A percentile compares a stretch with the other conserved stretches of the same genome.
phyloP scores from a whole-genome alignment of 257 asterid species.

The Solanum pinnatisectum region DNA sequence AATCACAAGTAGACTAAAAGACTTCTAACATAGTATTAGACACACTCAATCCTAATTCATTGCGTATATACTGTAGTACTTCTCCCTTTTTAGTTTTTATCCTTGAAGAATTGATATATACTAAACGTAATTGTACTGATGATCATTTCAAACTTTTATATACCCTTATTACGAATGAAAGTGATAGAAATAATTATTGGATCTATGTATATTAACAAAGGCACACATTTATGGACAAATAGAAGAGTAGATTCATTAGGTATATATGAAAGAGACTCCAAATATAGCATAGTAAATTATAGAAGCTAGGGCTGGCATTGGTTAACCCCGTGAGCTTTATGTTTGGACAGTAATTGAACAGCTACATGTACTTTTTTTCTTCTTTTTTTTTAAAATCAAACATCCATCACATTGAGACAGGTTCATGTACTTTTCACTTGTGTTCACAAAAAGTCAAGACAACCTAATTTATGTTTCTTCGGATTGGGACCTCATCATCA shows the following conservation, averaged over 20 bases:
- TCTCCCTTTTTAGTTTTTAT: not conserved
- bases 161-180: not conserved
- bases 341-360: not conserved
- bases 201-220: not conserved
- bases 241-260: not conserved
- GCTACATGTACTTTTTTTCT: constrained; percentile 16
- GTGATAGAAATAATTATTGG: not conserved
- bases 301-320: not conserved
- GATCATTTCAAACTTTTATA: not conserved
- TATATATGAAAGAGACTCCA: not conserved
- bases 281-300: not conserved
- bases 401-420: not conserved
- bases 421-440: constrained; percentile 27
- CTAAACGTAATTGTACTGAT: not conserved
- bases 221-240: not conserved
- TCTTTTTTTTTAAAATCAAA: too few relatives aligned
- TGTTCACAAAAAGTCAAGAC: constrained; percentile 24
- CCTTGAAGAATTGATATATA: not conserved
- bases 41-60: not conserved
- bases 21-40: not conserved
- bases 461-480: constrained; percentile 6
- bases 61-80: not conserved
- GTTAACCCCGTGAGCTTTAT: constrained; percentile 32
- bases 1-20: not conserved
- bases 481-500: constrained; percentile 3